phyloP scores from a whole-genome alignment of 2,329 filamentous ascomycete genomes.

The Botrytis tulipae region DNA sequence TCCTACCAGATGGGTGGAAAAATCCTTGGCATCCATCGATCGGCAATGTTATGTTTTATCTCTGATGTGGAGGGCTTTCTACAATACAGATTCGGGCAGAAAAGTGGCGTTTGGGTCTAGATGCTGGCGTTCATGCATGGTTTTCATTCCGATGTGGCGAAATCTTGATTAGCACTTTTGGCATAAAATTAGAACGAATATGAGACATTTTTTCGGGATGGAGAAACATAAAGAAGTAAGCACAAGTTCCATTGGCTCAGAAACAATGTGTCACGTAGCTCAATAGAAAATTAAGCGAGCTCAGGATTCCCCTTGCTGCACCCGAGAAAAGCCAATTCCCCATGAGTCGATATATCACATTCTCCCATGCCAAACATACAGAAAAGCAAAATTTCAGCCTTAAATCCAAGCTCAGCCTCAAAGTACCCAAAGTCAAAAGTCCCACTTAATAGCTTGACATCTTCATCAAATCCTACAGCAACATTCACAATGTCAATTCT shows the following conservation, averaged over 20 bases:
- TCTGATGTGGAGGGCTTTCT: background rate
- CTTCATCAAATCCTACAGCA: background rate
- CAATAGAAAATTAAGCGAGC: background rate
- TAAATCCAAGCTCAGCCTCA: background rate
- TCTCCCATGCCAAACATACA: background rate
- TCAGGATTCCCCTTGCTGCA: background rate
- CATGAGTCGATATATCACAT: background rate
- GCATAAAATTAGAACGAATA: background rate
- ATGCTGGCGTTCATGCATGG: background rate
- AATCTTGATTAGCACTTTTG: background rate
- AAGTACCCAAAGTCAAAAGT: background rate
- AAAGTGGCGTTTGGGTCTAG: background rate
- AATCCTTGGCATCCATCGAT: constrained; percentile 4
- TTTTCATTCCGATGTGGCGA: too few relatives aligned
- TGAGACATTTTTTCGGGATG: background rate
- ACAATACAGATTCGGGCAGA: background rate
- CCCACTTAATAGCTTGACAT: background rate
- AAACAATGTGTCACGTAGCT: background rate
- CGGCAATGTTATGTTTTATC: constrained; percentile 4
- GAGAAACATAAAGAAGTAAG: background rate
- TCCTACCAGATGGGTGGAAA: background rate
- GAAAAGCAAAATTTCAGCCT: background rate
- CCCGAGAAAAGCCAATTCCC: background rate
- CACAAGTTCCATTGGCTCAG: background rate
- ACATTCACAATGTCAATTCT: background rate